Conservation (phyloP, 1,139 yeast species). For the Yamadazyma friedrichii region DNA sequence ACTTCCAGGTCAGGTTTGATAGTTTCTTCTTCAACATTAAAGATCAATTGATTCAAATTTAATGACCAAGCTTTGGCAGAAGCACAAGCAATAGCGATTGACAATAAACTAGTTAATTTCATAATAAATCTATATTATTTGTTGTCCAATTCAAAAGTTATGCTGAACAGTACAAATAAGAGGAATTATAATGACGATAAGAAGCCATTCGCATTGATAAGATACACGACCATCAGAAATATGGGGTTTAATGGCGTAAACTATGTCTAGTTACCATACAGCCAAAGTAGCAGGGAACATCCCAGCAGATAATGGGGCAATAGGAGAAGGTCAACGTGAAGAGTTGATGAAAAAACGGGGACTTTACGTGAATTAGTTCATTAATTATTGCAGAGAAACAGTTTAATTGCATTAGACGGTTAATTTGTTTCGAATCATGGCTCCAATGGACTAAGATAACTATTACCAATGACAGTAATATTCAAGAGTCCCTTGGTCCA, state of each 20-base stretch:
- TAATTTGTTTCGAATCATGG: too few species aligned
- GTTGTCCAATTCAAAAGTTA: neutral
- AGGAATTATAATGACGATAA: neutral
- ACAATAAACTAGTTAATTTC: slow-evolving; percentile 9
- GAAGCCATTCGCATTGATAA: neutral
- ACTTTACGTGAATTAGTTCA: too few species aligned
- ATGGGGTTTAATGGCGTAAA: neutral
- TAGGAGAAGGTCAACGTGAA: too few species aligned
- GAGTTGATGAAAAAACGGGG: too few species aligned
- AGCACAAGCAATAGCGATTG: slow-evolving; percentile 5
- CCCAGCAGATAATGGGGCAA: too few species aligned
- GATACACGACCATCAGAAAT: neutral
- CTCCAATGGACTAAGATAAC: too few species aligned
- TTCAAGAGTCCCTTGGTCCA: too few species aligned
- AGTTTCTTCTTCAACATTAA: slow-evolving; percentile 5
- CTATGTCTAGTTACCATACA: neutral
- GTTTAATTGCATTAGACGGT: too few species aligned
- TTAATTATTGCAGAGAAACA: too few species aligned
- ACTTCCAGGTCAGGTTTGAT: neutral
- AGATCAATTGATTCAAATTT: slow-evolving; percentile 6
- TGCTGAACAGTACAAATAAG: neutral
- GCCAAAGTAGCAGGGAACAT: too few species aligned
- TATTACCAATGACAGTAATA: too few species aligned
- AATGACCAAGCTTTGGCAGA: slow-evolving; percentile 7
- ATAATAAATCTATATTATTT: neutral